phyloP scores from a whole-genome alignment of 148 eudicot genomes.

The Camellia japonica region DNA sequence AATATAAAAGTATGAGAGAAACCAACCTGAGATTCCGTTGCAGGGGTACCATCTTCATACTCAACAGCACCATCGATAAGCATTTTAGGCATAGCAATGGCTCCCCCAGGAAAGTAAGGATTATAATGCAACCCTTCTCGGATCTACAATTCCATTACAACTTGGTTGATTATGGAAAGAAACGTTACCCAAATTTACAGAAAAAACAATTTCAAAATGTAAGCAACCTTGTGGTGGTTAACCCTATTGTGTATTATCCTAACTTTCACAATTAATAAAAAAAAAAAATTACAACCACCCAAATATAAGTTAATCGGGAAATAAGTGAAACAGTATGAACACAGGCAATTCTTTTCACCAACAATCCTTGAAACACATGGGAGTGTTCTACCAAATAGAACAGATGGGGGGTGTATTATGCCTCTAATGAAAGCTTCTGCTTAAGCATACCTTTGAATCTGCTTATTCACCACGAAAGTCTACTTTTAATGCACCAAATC shows the following conservation, averaged over 20 bases:
- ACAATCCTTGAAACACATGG: background rate
- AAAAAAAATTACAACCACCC: background rate
- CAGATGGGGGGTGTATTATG: background rate
- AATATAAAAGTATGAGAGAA: background rate
- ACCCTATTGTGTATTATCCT: no score
- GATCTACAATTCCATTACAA: constrained; percentile 35
- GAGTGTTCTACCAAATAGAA: background rate
- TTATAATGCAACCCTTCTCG: constrained; percentile 81
- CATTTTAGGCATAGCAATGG: constrained; percentile 89
- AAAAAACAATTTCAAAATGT: background rate
- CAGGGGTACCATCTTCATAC: constrained; percentile 77
- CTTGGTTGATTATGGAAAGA: background rate
- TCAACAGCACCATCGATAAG: constrained; percentile 79
- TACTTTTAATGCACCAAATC: background rate
- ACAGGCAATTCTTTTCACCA: background rate
- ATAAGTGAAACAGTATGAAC: background rate
- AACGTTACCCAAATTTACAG: background rate
- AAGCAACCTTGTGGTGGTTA: no score
- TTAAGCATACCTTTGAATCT: background rate
- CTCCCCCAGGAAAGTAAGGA: constrained; percentile 90
- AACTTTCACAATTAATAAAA: background rate
- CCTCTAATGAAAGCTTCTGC: background rate
- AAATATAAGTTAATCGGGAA: background rate
- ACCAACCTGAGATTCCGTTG: constrained; percentile 72
- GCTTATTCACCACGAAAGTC: background rate